Base-by-base conservation (phyloP, 2,329 filamentous ascomycete genomes). In the Graphium sp. region DNA sequence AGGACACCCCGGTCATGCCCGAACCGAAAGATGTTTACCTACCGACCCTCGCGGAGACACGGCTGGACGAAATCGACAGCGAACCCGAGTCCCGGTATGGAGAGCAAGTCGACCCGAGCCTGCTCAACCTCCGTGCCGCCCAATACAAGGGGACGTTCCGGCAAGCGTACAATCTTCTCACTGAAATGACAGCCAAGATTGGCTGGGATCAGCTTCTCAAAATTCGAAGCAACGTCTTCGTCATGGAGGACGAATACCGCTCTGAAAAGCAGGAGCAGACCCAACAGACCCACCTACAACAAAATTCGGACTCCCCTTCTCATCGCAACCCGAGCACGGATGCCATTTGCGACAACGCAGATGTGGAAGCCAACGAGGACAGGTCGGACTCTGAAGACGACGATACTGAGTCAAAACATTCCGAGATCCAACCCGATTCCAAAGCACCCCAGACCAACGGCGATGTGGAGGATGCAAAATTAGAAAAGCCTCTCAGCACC, bases 161-260 rank as follows among this genome's bases (percentile, higher is more conserved):
- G 44, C 82, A 93, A 46, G 89, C 89, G 2, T 98, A 98, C 55
- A 75, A 75, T 37, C 77, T 98, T 19, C 61, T 98, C 35, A 95
- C 89, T 0, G 87, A 94, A 48, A 87, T 98, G 60, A 92, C 87
- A 0, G 77, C 83, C 35, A 87, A 89, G 52, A 94, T 98, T 41
- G 89, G 89, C 22, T 98, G 89, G 89, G 89, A 98, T 42, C 83
- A 94, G 46, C 63, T 98, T 14, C 60, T 98, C 29, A 91, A 83
- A 52, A 93, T 91, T 43, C 71, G 89, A 40, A 95, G 87, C 56
- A 85, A 87, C 37, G 89, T 98, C 2, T 98, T 98, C 42, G 89
- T 98, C 27, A 98, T 98, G 89, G 89, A 98, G 49, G 89, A 98
- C 45, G 89, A 98, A 50, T 98, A 98, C 48, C 74, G 89, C 27